Conservation (phyloP, 805 yeast species). For the Myxozyma nipponensis region DNA sequence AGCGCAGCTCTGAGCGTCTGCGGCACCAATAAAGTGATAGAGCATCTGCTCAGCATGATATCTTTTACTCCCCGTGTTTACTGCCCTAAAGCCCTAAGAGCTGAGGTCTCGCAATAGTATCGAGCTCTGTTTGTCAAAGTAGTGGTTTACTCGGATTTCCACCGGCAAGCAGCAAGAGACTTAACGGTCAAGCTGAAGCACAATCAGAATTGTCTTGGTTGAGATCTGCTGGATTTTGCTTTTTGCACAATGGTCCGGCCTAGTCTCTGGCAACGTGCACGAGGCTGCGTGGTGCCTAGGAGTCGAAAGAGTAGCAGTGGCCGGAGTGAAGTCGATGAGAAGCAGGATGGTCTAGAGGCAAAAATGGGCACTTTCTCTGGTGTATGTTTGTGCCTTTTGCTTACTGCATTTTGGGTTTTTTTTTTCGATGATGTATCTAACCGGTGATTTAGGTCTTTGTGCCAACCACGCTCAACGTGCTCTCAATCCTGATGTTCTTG, state of each 20-base stretch:
- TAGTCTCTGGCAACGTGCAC: conserved; percentile 18
- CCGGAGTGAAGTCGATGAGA: conserved; percentile 6
- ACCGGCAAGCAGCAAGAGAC: too few species aligned
- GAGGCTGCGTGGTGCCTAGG: conserved; percentile 6
- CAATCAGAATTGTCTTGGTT: too few species aligned
- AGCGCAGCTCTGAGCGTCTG: too few species aligned
- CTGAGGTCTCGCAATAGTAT: too few species aligned
- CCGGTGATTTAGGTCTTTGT: conserved; percentile 47
- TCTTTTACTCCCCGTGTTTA: too few species aligned
- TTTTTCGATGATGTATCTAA: not conserved
- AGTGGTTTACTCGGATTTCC: too few species aligned
- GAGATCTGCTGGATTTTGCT: not conserved
- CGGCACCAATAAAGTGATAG: too few species aligned
- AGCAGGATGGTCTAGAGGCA: conserved; percentile 10
- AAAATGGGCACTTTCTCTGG: conserved; percentile 34
- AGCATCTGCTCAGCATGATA: too few species aligned
- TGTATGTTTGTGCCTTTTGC: conserved; percentile 12
- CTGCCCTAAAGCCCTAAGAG: too few species aligned
- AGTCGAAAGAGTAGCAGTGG: not conserved
- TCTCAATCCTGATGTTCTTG: conserved; percentile 90
- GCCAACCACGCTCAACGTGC: conserved; percentile 88
- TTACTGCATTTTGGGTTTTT: not conserved
- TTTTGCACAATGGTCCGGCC: conserved; percentile 12
- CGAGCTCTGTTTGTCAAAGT: too few species aligned
- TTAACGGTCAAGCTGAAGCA: too few species aligned